phyloP scores from a whole-genome alignment of 257 asterid species.

The Solanum dulcamara region DNA sequence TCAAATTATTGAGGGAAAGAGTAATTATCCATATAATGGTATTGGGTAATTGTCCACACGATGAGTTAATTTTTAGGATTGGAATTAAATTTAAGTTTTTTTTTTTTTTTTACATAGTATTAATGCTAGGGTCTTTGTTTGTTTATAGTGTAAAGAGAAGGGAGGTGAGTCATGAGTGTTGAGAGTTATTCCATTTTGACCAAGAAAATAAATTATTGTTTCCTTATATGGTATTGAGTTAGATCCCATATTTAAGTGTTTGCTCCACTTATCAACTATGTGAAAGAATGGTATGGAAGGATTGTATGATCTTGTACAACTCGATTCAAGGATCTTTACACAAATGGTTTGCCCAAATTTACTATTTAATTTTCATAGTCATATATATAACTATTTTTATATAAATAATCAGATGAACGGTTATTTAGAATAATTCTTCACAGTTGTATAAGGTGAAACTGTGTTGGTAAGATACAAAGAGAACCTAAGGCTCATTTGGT shows the following conservation, averaged over 20 bases:
- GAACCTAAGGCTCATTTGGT: neutral
- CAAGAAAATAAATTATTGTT: neutral
- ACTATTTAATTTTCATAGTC: no score
- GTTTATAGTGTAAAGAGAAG: neutral
- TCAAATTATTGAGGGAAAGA: neutral
- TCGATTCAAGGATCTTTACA: no score
- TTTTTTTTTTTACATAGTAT: neutral
- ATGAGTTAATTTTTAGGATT: neutral
- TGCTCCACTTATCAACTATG: no score
- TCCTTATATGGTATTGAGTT: neutral
- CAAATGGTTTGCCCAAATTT: no score
- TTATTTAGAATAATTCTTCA: neutral
- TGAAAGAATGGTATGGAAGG: no score
- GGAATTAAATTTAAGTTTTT: neutral
- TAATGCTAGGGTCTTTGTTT: neutral
- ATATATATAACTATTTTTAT: no score
- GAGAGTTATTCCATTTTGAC: neutral
- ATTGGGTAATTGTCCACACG: neutral
- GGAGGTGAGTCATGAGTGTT: neutral
- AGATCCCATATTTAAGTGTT: no score
- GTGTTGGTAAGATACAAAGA: neutral
- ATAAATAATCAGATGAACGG: no score
- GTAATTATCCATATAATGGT: neutral
- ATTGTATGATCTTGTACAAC: no score
- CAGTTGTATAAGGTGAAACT: fast-evolving